A percentile compares a stretch with the other conserved stretches of the same genome.
phyloP scores from a whole-genome alignment of 768 basidiomycete genomes.

The Royoungia palumana region DNA sequence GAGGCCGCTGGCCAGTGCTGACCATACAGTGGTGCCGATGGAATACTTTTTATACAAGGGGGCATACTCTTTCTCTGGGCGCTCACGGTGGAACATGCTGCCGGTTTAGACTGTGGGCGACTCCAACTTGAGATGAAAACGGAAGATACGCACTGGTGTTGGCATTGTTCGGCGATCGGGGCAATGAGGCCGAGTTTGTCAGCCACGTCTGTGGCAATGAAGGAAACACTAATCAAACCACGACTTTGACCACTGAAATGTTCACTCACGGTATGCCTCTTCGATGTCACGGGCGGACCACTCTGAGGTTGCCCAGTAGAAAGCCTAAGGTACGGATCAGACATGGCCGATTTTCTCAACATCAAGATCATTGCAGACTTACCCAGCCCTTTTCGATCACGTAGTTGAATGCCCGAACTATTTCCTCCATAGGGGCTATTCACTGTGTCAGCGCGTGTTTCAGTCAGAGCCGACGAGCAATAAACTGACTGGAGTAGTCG shows the following conservation, averaged over 20 bases:
- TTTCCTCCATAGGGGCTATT: conserved; percentile 48
- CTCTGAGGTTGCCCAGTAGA: conserved; percentile 52
- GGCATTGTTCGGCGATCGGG: conserved; percentile 53
- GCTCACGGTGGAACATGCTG: conserved; percentile 51
- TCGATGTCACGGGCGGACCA: conserved; percentile 53
- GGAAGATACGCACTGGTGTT: conserved; percentile 36
- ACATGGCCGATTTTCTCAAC: neutral
- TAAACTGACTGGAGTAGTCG: conserved; percentile 34
- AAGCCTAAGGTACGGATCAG: conserved; percentile 23
- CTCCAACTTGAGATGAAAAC: too few species aligned
- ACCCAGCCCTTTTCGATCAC: conserved; percentile 50
- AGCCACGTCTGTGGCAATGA: conserved; percentile 38
- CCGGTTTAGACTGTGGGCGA: conserved; percentile 12
- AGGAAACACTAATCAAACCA: neutral
- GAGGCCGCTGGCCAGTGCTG: conserved; percentile 51
- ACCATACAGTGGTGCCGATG: conserved; percentile 52
- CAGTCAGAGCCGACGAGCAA: neutral
- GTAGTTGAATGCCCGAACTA: conserved; percentile 56
- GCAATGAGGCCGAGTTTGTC: conserved; percentile 46
- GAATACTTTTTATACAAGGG: conserved; percentile 45
- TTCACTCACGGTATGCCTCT: conserved; percentile 37
- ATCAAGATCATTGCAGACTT: neutral
- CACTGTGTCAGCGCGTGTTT: neutral
- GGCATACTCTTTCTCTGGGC: conserved; percentile 53
- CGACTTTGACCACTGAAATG: neutral